Percentiles rank a stretch among this genome's conserved stretches.
Evolutionary conservation across 257 asterid genomes (phyloP).

Genomic region (Nicotiana tabacum): DNA sequence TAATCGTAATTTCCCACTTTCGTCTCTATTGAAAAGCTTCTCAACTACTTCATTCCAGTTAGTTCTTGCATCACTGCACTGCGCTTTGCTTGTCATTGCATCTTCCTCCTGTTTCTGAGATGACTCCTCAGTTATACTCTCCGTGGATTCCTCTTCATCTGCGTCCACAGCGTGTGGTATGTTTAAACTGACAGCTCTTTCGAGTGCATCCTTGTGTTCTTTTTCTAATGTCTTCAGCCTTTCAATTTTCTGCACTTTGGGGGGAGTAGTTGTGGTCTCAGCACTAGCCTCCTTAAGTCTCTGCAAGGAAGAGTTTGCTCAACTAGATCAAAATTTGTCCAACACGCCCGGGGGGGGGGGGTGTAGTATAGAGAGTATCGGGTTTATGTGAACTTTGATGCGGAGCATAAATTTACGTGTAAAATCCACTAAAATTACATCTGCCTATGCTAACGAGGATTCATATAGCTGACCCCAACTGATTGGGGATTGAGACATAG

Average conservation of each 20-base stretch:
- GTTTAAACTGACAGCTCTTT: constrained; percentile 86
- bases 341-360: background rate
- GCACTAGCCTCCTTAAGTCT: constrained; percentile 39
- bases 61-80: constrained; percentile 32
- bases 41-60: constrained; percentile 62
- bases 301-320: constrained; percentile 29
- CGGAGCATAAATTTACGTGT: too few relatives aligned
- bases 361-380: too few relatives aligned
- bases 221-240: constrained; percentile 64
- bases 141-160: constrained; percentile 24
- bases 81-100: constrained; percentile 20
- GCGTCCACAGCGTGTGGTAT: constrained; percentile 67
- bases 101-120: constrained; percentile 15
- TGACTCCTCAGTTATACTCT: constrained; percentile 15
- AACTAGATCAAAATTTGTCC: background rate
- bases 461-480: background rate
- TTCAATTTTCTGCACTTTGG: constrained; percentile 52
- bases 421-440: too few relatives aligned
- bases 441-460: background rate
- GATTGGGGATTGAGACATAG: background rate
- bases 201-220: constrained; percentile 92
- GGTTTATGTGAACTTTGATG: too few relatives aligned
- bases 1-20: constrained; percentile 30
- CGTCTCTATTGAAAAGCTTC: constrained; percentile 55
- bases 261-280: constrained; percentile 53